Evolutionary conservation across 345 rosid genomes (phyloP).

Genomic region (Eucalyptus guilfoylei): DNA sequence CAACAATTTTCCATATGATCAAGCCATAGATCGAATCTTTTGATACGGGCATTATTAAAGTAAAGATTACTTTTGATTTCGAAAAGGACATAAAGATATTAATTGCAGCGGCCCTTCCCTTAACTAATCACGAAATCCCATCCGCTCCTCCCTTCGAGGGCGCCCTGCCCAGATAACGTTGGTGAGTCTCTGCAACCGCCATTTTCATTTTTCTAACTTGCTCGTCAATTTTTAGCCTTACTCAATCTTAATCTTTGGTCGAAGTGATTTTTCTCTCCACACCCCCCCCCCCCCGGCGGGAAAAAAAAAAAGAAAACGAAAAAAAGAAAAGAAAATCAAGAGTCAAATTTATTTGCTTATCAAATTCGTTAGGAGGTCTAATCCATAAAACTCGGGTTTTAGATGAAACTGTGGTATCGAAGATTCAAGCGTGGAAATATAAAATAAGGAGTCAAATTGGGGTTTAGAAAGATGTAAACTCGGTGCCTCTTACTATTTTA

Average conservation of each 20-base stretch:
- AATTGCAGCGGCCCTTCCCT: neutral
- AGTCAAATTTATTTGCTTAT: neutral
- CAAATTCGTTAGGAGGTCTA: neutral
- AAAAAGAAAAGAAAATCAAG: neutral
- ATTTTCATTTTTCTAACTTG: neutral
- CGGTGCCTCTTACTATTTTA: neutral
- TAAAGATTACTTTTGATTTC: neutral
- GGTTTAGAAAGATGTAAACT: neutral
- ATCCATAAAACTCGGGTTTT: rapidly evolving
- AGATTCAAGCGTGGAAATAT: neutral
- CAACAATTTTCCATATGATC: neutral
- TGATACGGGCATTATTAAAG: neutral
- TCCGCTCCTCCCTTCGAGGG: neutral
- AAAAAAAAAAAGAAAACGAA: rapidly evolving
- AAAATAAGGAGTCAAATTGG: neutral
- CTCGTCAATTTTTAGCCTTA: neutral
- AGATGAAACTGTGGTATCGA: neutral
- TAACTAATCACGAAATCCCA: neutral
- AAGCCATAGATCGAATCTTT: neutral
- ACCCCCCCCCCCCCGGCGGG: rapidly evolving
- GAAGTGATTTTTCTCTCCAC: neutral
- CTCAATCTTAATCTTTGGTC: neutral
- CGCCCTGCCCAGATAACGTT: neutral
- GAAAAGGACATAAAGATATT: neutral
- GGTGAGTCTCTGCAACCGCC: neutral